Conservation (phyloP, 2,329 filamentous ascomycete species). For the Corinectria fuckeliana region DNA sequence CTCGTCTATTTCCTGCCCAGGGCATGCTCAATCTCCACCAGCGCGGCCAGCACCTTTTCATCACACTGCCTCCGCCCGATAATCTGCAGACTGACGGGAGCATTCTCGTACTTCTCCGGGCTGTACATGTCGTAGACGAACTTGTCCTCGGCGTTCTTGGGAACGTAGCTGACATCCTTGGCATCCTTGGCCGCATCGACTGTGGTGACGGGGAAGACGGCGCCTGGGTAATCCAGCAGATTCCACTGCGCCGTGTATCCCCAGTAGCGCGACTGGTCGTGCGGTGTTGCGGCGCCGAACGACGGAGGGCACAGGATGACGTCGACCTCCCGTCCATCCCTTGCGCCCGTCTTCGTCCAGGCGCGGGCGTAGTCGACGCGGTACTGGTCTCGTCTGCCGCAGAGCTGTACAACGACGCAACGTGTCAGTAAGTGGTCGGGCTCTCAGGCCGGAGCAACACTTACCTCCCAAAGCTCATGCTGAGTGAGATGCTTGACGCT, state of each 20-base stretch:
- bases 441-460: not conserved
- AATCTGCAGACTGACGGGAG: slow-evolving; percentile 39
- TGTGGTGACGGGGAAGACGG: slow-evolving; percentile 63
- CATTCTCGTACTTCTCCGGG: slow-evolving; percentile 34
- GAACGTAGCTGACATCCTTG: slow-evolving; percentile 33
- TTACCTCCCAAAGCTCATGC: slow-evolving; percentile 48
- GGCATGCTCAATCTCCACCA: slow-evolving; percentile 34
- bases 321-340: slow-evolving; percentile 53
- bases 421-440: not conserved
- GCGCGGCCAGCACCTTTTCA: slow-evolving; percentile 40
- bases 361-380: slow-evolving; percentile 45
- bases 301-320: slow-evolving; percentile 67
- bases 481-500: slow-evolving; percentile 50
- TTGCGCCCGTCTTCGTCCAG: slow-evolving; percentile 46
- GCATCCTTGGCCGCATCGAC: slow-evolving; percentile 37
- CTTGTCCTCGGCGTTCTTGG: slow-evolving; percentile 38
- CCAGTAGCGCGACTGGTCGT: slow-evolving; percentile 59
- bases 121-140: slow-evolving; percentile 40
- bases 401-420: slow-evolving; percentile 36
- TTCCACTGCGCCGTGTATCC: slow-evolving; percentile 74
- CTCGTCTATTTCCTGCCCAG: slow-evolving; percentile 26
- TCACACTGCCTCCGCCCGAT: slow-evolving; percentile 40
- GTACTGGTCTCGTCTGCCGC: slow-evolving; percentile 48
- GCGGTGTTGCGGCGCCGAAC: slow-evolving; percentile 56
- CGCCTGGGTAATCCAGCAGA: slow-evolving; percentile 68